Evolutionary conservation across 495 filamentous ascomycete species (phyloP), one percentile per base, ranked within the genome.

Genomic region (Cladorrhinum samala): DNA sequence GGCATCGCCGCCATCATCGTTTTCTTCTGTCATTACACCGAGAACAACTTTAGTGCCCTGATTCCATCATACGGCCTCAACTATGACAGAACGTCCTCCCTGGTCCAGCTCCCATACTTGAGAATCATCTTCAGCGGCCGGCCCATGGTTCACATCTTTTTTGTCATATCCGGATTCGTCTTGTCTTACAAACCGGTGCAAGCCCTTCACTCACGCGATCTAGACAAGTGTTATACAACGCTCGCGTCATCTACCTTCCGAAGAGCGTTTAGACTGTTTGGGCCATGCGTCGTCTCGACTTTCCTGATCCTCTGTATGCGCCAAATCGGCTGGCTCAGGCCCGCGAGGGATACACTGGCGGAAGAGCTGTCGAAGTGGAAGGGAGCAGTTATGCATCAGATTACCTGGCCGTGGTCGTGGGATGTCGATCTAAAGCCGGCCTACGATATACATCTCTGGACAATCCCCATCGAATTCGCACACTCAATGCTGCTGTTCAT

Each of bases 101-200:
- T 77, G 45, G 70, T 83, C 46, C 85, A 87, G 65, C 67, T 87
- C 13, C 85, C 84, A 3, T 76, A 84, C 54, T 24, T 86, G 3
- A 78, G 84, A 45, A 67, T 87, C 51, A 57, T 87, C 9, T 82
- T 80, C 62, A 81, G 79, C 6, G 84, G 83, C 25, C 78, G 81
- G 46, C 81, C 85, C 45, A 85, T 86, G 83, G 84, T 88, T 9
- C 77, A 82, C 61, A 79, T 87, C 43, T 88, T 88, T 72, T 87
- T 87, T 68, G 80, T 87, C 51, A 82, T 88, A 40, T 86, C 83
- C 5, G 84, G 85, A 55, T 85, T 83, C 54, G 83, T 83, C 1
- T 71, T 88, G 8, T 83, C 83, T 13, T 79, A 81, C 55, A 84
- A 85, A 54, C 80, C 85, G 0, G 62, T 88, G 30, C 78, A 77